Base-by-base conservation (phyloP, 805 yeast genomes). In the Priceomyces fermenticarens region DNA sequence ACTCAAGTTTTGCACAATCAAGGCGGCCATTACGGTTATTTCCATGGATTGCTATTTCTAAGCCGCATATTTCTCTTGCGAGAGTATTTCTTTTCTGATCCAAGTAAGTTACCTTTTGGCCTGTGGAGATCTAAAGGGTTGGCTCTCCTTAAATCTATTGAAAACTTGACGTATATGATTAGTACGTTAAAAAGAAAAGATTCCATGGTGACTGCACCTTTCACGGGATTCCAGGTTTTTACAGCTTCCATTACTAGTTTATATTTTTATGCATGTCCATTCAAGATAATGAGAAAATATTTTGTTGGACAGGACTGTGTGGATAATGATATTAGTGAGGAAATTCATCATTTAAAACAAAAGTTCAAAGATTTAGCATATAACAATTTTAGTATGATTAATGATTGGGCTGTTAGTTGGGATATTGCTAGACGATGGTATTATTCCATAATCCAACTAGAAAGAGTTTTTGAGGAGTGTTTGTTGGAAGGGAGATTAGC, bases 141-240 rank as follows among this genome's bases (percentile, higher is more conserved):
- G 3, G 47, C 42, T 1, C 42, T 65, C 11, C 38, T 61, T 3
- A 42, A 46, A 3, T 42, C 58, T 0, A 36, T 65, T 3, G 58
- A 58, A 32, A 44, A 49, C 10, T 45, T 63, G 20, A 48, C 62
- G 25, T 41, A 38, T 5, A 41, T 65, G 36, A 51, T 60, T 4
- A 41, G 43, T 11, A 46, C 48, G 1, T 45, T 65, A 17, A 45
- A 56, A 2, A 46, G 46, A 1, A 42, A 48, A 4, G 48, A 55
- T 34, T 42, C 51, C 33, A 60, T 65, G 63, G 62, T 63, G 3
- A 49, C 60, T 20, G 67, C 70, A 1, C 71, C 71, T 4, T 65
- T 65, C 41, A 63, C 70, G 3, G 65, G 67, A 6, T 63, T 65
- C 41, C 62, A 65, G 43, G 53, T 63, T 5, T 65, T 63, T 48